phyloP scores from a whole-genome alignment of 768 basidiomycete species.

The Tylopilus sp. region DNA sequence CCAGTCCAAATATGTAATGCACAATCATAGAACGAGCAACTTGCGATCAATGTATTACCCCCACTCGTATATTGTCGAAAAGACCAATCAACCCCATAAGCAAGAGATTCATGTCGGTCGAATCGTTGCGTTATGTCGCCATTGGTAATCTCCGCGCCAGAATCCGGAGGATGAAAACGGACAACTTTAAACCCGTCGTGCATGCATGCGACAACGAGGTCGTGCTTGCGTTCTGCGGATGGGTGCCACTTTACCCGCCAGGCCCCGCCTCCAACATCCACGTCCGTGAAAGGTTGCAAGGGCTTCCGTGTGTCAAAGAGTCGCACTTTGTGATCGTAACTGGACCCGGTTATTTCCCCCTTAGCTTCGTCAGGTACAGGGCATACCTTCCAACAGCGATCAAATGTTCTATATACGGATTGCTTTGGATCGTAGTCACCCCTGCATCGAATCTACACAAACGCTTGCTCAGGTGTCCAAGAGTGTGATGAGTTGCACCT shows the following conservation, averaged over 20 bases:
- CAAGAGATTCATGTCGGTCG: constrained; percentile 76
- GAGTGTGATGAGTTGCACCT: background rate
- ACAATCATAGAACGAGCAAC: constrained; percentile 96
- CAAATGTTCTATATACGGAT: constrained; percentile 75
- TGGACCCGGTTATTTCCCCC: constrained; percentile 28
- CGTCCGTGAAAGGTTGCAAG: constrained; percentile 49
- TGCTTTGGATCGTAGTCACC: constrained; percentile 84
- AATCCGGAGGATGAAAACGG: constrained; percentile 17
- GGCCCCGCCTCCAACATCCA: constrained; percentile 83
- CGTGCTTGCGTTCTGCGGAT: constrained; percentile 52
- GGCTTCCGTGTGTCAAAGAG: constrained; percentile 82
- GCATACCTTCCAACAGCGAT: constrained; percentile 87
- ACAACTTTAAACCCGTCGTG: constrained; percentile 93
- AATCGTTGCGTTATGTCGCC: constrained; percentile 52
- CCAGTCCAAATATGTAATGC: constrained; percentile 74
- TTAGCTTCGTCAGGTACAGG: background rate
- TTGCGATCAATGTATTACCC: constrained; percentile 60
- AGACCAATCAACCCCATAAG: constrained; percentile 93
- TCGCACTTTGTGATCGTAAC: constrained; percentile 80
- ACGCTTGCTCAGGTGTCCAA: constrained; percentile 2
- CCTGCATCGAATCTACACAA: constrained; percentile 83
- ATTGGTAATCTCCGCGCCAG: constrained; percentile 2
- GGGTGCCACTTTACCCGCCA: constrained; percentile 99
- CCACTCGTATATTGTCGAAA: constrained; percentile 32
- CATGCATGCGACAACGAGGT: constrained; percentile 95